phyloP scores from a whole-genome alignment of 2,329 filamentous ascomycete species.

The Chrysoporthe deuterocubensis region DNA sequence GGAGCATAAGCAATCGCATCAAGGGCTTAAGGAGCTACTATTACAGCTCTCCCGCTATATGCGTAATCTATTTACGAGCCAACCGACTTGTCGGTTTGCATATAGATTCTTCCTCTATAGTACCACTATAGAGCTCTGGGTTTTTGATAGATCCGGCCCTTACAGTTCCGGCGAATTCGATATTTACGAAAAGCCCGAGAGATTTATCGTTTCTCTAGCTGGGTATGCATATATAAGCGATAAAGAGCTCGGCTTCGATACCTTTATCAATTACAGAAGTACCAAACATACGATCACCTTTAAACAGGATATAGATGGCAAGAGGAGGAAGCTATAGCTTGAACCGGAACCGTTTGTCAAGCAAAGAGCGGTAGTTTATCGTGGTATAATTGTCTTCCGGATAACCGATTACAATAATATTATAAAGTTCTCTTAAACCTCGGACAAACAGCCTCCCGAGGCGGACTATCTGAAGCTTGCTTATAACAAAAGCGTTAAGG shows the following conservation, averaged over 20 bases:
- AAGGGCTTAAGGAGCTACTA: no score
- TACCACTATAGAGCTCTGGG: slow-evolving; percentile 35
- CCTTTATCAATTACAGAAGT: slow-evolving; percentile 31
- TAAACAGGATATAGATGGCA: neutral
- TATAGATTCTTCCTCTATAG: neutral
- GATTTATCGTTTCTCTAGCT: slow-evolving; percentile 35
- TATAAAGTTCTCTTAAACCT: slow-evolving; percentile 39
- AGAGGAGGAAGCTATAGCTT: slow-evolving; percentile 4
- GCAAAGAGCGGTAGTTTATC: slow-evolving; percentile 31
- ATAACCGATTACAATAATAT: slow-evolving; percentile 31
- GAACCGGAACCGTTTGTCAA: neutral
- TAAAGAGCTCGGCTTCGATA: slow-evolving; percentile 38
- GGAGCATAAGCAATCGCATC: no score
- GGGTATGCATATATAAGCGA: slow-evolving; percentile 39
- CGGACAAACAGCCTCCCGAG: slow-evolving; percentile 35
- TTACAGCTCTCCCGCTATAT: no score
- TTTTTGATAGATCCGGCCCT: slow-evolving; percentile 39
- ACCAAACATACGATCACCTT: neutral
- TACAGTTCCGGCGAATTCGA: slow-evolving; percentile 39
- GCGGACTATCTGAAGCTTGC: slow-evolving; percentile 32
- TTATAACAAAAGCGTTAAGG: neutral
- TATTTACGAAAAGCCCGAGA: slow-evolving; percentile 36
- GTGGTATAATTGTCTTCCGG: slow-evolving; percentile 34
- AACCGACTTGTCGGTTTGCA: neutral
- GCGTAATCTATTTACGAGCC: no score